These are phyloP conservation scores for Lactarius vividus DNA, from an alignment of 768 basidiomycete species.

Conservation along the genomic window DNA sequence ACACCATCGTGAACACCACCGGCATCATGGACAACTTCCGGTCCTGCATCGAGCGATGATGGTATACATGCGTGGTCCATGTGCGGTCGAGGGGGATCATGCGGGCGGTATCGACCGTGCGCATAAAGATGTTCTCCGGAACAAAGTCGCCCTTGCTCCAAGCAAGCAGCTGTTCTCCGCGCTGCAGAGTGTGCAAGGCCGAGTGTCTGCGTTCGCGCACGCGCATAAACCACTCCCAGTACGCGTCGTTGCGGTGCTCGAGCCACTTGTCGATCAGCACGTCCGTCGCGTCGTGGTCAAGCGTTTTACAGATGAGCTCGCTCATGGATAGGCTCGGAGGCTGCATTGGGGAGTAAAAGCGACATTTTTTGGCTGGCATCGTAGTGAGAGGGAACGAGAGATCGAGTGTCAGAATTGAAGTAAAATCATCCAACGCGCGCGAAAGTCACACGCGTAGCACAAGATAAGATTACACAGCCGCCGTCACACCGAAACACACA, in stretches of 20 bases:
- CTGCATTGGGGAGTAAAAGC: conserved; percentile 58
- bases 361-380: conserved; percentile 27
- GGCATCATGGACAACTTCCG: conserved; percentile 74
- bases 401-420: not conserved
- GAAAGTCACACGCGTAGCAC: not conserved
- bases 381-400: not conserved
- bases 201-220: conserved; percentile 65
- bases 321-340: conserved; percentile 70
- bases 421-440: not conserved
- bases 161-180: conserved; percentile 42
- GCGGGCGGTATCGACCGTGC: conserved; percentile 74
- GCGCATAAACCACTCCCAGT: conserved; percentile 73
- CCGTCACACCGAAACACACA: not conserved
- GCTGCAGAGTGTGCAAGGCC: conserved; percentile 42
- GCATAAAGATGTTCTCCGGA: conserved; percentile 76
- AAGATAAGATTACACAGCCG: not conserved
- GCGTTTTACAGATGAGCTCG: conserved; percentile 74
- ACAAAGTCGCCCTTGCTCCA: conserved; percentile 71
- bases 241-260: conserved; percentile 71
- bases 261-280: conserved; percentile 84
- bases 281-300: conserved; percentile 74
- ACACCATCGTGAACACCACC: conserved; percentile 77
- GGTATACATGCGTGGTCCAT: conserved; percentile 79
- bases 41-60: conserved; percentile 73
- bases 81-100: conserved; percentile 78